Base-by-base conservation (phyloP, 495 filamentous ascomycete genomes). In the Penicillium crystallinum region DNA sequence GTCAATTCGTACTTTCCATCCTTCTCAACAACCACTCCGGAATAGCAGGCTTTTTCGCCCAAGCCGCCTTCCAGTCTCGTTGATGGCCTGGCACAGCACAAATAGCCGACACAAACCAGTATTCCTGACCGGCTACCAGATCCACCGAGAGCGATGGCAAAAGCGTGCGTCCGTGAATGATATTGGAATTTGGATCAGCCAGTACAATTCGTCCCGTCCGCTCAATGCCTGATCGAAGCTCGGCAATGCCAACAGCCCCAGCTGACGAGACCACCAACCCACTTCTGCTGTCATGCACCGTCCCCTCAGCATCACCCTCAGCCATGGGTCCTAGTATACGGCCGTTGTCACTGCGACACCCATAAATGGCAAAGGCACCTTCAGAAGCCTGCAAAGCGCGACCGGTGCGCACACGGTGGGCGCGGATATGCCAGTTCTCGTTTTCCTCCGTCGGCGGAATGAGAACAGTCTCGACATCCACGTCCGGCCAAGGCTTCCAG, bases 141-240 rank as follows among this genome's bases (percentile, higher is more conserved):
- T 73, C 65, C 2, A 54, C 54, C 30, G 66, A 57, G 57, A 90
- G 59, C 14, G 83, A 86, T 17, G 88, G 88, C 47, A 91, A 74
- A 35, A 86, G 72, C 0, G 85, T 88, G 45, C 87, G 67, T 30
- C 81, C 80, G 68, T 87, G 80, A 0, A 90, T 77, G 34, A 90
- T 65, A 60, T 90, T 90, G 31, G 84, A 83, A 62, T 92, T 90
- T 1, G 87, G 85, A 64, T 92, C 88, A 1, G 85, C 84, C 43
- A 87, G 81, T 29, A 89, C 81, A 43, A 86, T 70, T 44, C 70
- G 78, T 1, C 85, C 85, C 27, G 65, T 64, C 21, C 86, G 69
- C 9, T 64, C 62, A 33, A 59, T 61, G 1, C 43, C 49, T 0
- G 60, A 49, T 31, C 80, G 73, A 14, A 89, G 58, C 53, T 84